These are phyloP conservation scores for Cucumis melo DNA, from an alignment of 306 rosid genomes.

Conservation along the genomic window DNA sequence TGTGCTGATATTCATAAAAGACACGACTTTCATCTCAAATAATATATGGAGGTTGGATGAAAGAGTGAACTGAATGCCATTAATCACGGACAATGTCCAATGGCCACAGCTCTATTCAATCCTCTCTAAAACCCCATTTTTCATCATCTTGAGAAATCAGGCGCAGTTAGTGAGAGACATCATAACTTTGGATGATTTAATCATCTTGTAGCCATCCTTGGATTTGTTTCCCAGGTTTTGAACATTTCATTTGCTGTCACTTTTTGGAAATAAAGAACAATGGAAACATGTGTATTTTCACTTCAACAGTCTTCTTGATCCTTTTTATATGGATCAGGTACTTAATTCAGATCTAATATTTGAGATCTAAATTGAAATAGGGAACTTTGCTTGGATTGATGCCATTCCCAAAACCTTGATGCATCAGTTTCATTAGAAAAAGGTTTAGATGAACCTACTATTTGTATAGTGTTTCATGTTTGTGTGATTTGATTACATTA, in stretches of 20 bases:
- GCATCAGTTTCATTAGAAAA: neutral
- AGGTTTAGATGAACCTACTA: neutral
- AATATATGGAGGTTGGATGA: slow-evolving; percentile 32
- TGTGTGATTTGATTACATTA: neutral
- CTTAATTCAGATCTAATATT: neutral
- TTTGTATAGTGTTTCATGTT: neutral
- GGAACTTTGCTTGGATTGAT: neutral
- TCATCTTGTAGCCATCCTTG: slow-evolving; percentile 10
- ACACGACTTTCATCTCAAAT: slow-evolving; percentile 26
- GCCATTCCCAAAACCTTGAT: neutral
- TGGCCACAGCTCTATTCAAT: slow-evolving; percentile 8
- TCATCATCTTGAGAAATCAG: slow-evolving; percentile 16
- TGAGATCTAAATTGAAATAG: neutral
- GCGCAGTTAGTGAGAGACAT: slow-evolving; percentile 15
- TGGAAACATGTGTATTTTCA: neutral
- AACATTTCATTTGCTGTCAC: neutral
- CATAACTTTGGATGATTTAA: slow-evolving; percentile 20
- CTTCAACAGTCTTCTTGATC: neutral
- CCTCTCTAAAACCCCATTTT: slow-evolving; percentile 20
- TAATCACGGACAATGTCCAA: slow-evolving; percentile 13
- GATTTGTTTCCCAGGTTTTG: slow-evolving; percentile 10
- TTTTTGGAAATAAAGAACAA: neutral
- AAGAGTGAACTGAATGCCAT: slow-evolving; percentile 10
- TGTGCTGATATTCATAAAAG: slow-evolving; percentile 10
- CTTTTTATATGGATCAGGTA: neutral